Evolutionary conservation across 768 basidiomycete genomes (phyloP), one percentile per base, ranked within the genome.

Genomic region (Boletus pseudopeckii): DNA sequence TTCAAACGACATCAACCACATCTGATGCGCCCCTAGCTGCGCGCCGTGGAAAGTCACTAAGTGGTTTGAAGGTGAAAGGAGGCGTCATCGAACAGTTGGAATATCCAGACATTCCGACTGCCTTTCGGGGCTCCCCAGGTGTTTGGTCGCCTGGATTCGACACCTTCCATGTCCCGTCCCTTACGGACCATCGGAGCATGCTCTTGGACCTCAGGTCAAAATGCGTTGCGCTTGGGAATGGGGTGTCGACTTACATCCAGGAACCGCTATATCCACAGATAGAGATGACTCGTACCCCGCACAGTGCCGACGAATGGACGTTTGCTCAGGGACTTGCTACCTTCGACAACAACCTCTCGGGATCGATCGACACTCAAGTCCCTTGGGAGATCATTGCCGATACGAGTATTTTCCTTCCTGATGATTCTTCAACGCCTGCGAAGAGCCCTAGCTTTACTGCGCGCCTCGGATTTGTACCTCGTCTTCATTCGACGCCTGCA

Each of bases 101-200:
- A 7, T 78, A 77, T 51, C 76, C 77, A 20, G 71, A 71, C 48
- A 73, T 78, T 14, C 77, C 76, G 7, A 74, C 71, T 15, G 72
- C 76, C 7, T 78, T 77, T 63, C 65, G 70, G 14, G 73, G 75
- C 14, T 73, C 75, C 4, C 65, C 72, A 0, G 59, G 66, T 7
- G 50, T 62, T 20, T 68, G 69, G 57, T 68, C 65, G 6, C 73
- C 75, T 2, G 55, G 53, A 30, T 68, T 70, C 36, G 64, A 68
- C 20, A 38, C 55, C 14, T 40, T 50, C 9, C 37, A 44, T 30
- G 30, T n/a, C 14, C 55, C 59, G 13, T 51, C 53, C 20, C 60
- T 64, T 47, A 67, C 71, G 52, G 67, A 69, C 2, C 64, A 78
- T 20, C 52, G 62, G 15, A 69, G 64, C 24, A 78, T 77, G 74